Percentiles rank a stretch among this genome's conserved stretches.
phyloP scores from a whole-genome alignment of 2,329 filamentous ascomycete species.

The Fusarium torulosum region DNA sequence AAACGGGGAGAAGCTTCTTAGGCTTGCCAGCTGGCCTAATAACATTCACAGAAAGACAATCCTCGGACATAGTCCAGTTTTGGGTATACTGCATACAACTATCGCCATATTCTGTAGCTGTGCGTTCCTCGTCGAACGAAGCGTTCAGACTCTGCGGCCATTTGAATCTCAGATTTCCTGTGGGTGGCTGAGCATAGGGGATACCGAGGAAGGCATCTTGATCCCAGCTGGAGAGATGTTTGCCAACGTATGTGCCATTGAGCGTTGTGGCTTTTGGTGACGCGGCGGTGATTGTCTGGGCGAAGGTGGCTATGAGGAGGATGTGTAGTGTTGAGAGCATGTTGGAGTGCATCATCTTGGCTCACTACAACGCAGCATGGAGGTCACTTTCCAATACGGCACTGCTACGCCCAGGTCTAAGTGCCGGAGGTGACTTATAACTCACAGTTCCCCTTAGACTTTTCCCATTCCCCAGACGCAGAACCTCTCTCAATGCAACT shows the following conservation, averaged over 20 bases:
- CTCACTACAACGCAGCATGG: background rate
- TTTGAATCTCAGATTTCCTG: slow-evolving; percentile 53
- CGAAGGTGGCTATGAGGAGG: background rate
- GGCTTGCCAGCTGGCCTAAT: slow-evolving; percentile 55
- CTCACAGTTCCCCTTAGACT: background rate
- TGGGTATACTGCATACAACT: slow-evolving; percentile 62
- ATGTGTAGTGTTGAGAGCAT: background rate
- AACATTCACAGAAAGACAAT: slow-evolving; percentile 61
- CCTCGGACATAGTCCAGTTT: slow-evolving; percentile 60
- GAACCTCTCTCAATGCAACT: background rate
- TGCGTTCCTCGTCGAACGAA: slow-evolving; percentile 55
- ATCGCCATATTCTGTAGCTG: slow-evolving; percentile 58
- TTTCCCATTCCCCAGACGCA: background rate
- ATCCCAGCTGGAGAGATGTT: slow-evolving; percentile 50
- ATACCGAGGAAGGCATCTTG: slow-evolving; percentile 58
- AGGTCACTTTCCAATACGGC: background rate
- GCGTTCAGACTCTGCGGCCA: slow-evolving; percentile 49
- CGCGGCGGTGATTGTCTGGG: background rate
- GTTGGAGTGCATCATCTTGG: background rate
- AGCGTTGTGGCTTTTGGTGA: slow-evolving; percentile 39
- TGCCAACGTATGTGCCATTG: slow-evolving; percentile 49
- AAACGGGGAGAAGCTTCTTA: slow-evolving; percentile 55
- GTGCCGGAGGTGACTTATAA: slow-evolving; percentile 9
- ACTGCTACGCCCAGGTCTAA: background rate
- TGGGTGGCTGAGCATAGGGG: slow-evolving; percentile 56